Evolutionary conservation across 352 stramenopile species (phyloP), one percentile per base, ranked within the genome.

Genomic region (Globisporangium recalcitrans): DNA sequence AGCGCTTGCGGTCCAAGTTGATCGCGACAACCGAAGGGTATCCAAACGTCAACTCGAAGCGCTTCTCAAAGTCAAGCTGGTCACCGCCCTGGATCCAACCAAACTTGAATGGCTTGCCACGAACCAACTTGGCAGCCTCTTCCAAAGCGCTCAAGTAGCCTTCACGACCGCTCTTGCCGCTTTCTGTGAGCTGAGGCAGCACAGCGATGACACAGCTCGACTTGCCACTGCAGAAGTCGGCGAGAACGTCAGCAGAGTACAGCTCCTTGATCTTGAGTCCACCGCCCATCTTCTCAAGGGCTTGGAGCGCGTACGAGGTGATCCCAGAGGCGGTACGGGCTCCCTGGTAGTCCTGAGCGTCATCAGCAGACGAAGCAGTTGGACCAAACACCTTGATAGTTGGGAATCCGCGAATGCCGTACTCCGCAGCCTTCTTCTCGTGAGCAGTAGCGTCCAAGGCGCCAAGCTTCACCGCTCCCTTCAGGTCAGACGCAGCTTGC

Each of bases 371-470:
- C 49, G 75, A 75, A 2, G 84, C 83, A 14, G 71, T 72, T 0
- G 86, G 86, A 24, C 86, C 82, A 63, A 98, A 98, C 19, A 98
- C 91, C 76, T 97, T 97, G 62, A 98, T 94, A 2, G 93, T 98
- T 24, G 96, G 96, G 82, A 98, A 98, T 7, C 94, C 94, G 21
- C 83, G 67, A 58, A 98, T 93, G 38, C 86, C 80, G 59, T 98
- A 95, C 69, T 95, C 87, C 7, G 75, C 68, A 7, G 80, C 63
- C 62, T 97, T 96, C 24, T 86, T 58, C 69, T 98, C 88, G 66
- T 98, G 96, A 38, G 87, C 91, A 0, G 87, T 98, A 0, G 89
- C 82, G 65, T 98, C 96, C 21, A 98, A 74, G 47, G 97, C 95
- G 58, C 77, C 95, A 29, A 98, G 74, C 55, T 97, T 87, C 13